Percentiles rank a stretch among this genome's conserved stretches.
phyloP scores from a whole-genome alignment of 1,139 yeast genomes.

The Candida sp. region DNA sequence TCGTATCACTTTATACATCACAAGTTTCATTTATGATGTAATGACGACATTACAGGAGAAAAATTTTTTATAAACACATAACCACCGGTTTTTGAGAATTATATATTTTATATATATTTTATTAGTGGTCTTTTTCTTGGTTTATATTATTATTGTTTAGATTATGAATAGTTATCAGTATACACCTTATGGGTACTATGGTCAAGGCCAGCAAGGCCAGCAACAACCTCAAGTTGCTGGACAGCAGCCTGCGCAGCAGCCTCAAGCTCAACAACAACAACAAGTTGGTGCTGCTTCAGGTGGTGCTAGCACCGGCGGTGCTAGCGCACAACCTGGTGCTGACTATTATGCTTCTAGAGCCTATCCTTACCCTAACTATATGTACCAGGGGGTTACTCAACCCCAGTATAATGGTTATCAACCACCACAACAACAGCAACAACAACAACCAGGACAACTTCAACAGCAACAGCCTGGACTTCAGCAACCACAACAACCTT shows the following conservation, averaged over 20 bases:
- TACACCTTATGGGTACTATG: not conserved
- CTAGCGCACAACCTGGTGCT: not conserved
- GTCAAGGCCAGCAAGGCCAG: not conserved
- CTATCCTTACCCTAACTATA: slow-evolving; percentile 16
- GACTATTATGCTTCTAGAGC: slow-evolving; percentile 2
- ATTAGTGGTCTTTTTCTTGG: no score
- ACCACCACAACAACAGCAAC: slow-evolving; percentile 6
- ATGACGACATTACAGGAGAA: no score
- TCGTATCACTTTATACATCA: no score
- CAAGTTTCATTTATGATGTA: no score
- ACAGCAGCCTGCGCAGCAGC: not conserved
- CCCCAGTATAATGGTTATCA: slow-evolving; percentile 12
- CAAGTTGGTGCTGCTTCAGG: not conserved
- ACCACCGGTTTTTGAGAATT: no score
- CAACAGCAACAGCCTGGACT: slow-evolving; percentile 5
- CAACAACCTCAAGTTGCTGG: not conserved
- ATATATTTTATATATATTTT: no score
- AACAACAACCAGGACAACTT: slow-evolving; percentile 3
- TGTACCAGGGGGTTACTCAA: slow-evolving; percentile 15
- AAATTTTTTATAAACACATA: no score
- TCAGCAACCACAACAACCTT: slow-evolving; percentile 9
- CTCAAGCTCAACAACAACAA: not conserved
- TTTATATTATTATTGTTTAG: no score
- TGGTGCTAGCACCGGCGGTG: not conserved
- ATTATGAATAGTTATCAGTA: not conserved